Conservation (phyloP, 495 filamentous ascomycete genomes). For the Xylaria nigripes region DNA sequence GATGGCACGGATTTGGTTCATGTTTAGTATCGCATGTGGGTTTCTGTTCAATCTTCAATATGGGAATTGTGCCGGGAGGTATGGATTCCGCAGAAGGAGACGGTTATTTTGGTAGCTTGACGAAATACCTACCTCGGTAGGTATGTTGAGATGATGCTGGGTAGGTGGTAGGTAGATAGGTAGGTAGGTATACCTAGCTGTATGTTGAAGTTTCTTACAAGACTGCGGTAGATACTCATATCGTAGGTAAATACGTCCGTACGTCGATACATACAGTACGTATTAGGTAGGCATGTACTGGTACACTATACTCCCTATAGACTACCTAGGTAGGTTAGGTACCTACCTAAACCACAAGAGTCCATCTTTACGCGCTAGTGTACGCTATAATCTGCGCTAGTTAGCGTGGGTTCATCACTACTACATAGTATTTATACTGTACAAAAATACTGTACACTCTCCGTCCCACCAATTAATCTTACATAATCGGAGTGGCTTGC, state of each 20-base stretch:
- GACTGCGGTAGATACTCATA: not conserved
- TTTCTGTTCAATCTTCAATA: not conserved
- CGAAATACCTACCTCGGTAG: too few species aligned
- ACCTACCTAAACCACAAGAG: not conserved
- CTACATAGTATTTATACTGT: too few species aligned
- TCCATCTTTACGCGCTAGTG: not conserved
- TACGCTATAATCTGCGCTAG: not conserved
- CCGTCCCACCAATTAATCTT: not conserved
- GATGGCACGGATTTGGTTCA: slow-evolving; percentile 90
- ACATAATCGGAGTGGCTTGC: not conserved
- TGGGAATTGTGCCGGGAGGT: not conserved
- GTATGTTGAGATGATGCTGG: not conserved
- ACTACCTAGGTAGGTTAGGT: too few species aligned
- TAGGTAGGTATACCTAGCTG: too few species aligned
- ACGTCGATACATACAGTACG: too few species aligned
- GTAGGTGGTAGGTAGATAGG: not conserved
- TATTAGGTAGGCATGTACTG: too few species aligned
- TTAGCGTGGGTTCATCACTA: too few species aligned
- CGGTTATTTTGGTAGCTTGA: not conserved
- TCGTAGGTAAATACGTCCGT: too few species aligned
- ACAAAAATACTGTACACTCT: too few species aligned
- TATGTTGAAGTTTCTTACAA: not conserved
- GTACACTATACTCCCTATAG: too few species aligned
- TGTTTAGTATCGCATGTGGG: slow-evolving; percentile 28
- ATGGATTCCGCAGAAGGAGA: not conserved